Evolutionary conservation across 2,329 filamentous ascomycete species (phyloP).

Genomic region (Neonectria sp.): DNA sequence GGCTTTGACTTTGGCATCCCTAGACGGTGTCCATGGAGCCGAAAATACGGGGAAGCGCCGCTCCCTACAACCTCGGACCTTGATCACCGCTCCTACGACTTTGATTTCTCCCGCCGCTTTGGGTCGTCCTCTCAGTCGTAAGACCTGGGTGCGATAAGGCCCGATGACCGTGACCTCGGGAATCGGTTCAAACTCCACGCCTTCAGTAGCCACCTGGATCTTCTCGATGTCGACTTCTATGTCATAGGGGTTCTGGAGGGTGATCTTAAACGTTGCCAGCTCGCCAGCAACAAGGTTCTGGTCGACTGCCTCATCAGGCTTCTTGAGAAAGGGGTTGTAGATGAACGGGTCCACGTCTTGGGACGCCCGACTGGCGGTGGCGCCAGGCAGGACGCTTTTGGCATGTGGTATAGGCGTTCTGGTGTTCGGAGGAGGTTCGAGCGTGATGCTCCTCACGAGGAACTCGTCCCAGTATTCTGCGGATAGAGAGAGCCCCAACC

Average conservation of each 20-base stretch:
- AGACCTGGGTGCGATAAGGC: conserved; percentile 85
- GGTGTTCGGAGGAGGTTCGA: conserved; percentile 74
- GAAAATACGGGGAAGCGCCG: conserved; percentile 88
- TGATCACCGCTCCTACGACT: conserved; percentile 84
- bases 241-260: conserved; percentile 94
- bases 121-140: conserved; percentile 80
- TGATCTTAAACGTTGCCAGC: conserved; percentile 82
- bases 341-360: conserved; percentile 88
- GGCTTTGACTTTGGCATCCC: conserved; percentile 81
- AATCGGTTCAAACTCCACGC: conserved; percentile 78
- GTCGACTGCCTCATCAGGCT: conserved; percentile 69
- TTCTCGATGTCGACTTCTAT: conserved; percentile 92
- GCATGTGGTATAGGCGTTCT: conserved; percentile 78
- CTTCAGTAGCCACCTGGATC: conserved; percentile 81
- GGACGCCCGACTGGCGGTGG: conserved; percentile 65
- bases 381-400: conserved; percentile 67
- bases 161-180: conserved; percentile 79
- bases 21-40: conserved; percentile 80
- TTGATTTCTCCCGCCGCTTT: conserved; percentile 77
- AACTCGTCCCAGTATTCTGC: conserved; percentile 99
- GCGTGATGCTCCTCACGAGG: conserved; percentile 81
- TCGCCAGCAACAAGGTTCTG: conserved; percentile 87
- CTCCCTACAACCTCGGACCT: conserved; percentile 85
- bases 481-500: conserved; percentile 79
- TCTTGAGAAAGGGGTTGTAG: conserved; percentile 92